Evolutionary conservation across 2,329 filamentous ascomycete species (phyloP).

Genomic region (Exserohilum turcica): DNA sequence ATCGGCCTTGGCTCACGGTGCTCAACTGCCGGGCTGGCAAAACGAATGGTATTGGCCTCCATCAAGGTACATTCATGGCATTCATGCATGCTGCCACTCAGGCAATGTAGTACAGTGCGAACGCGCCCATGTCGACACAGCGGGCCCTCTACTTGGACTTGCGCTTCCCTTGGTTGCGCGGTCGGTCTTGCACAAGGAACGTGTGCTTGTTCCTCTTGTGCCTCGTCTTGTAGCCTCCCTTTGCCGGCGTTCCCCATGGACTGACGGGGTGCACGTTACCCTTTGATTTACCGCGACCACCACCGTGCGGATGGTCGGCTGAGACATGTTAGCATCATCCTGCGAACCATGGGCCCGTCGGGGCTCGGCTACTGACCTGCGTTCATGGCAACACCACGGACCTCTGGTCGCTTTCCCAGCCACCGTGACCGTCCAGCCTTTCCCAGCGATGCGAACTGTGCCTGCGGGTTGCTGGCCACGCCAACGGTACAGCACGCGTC

Average conservation of each 20-base stretch:
- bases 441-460: constrained; percentile 87
- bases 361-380: constrained; percentile 61
- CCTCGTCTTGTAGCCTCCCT: constrained; percentile 90
- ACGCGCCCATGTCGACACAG: constrained; percentile 15
- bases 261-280: constrained; percentile 94
- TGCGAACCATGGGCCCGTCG: not conserved
- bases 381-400: constrained; percentile 98
- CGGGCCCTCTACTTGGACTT: constrained; percentile 46
- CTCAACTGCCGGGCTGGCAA: not conserved
- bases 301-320: constrained; percentile 97
- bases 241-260: constrained; percentile 92
- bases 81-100: constrained; percentile 10
- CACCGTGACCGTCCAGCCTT: constrained; percentile 94
- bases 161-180: constrained; percentile 90
- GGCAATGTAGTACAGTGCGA: constrained; percentile 28
- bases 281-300: constrained; percentile 99
- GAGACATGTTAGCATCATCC: constrained; percentile 21
- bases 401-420: constrained; percentile 92
- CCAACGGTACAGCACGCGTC: constrained; percentile 95
- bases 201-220: constrained; percentile 88
- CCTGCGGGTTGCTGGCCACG: constrained; percentile 89
- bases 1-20: too few species aligned
- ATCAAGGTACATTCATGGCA: constrained; percentile 11
- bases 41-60: not conserved
- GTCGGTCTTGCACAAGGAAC: constrained; percentile 81